Evolutionary conservation across 1,139 yeast species (phyloP).

Genomic region (Meyerozyma guilliermondii): DNA sequence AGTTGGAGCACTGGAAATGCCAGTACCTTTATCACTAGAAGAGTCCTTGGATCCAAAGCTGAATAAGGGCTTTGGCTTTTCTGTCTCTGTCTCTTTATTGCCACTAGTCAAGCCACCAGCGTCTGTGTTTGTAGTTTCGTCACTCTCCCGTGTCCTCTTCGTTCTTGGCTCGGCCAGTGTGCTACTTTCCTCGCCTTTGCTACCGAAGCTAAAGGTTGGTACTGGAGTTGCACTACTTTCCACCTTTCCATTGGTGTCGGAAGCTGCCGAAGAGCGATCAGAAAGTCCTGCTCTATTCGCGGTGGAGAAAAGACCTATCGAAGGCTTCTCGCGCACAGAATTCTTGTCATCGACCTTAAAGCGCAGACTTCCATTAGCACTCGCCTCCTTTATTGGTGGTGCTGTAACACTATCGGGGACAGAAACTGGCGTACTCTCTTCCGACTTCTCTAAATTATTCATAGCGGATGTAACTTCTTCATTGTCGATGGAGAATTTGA

Average conservation of each 20-base stretch:
- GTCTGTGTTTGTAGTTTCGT: background rate
- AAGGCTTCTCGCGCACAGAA: background rate
- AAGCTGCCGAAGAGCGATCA: no score
- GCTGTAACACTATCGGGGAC: background rate
- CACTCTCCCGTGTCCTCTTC: background rate
- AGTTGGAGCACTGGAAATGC: background rate
- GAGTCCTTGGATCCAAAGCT: constrained; percentile 7
- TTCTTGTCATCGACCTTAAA: background rate
- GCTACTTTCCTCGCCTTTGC: constrained; percentile 1
- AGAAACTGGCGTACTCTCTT: constrained; percentile 4
- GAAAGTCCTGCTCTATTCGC: background rate
- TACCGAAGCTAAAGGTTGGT: constrained; percentile 6
- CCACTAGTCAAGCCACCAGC: background rate
- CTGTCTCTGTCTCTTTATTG: background rate
- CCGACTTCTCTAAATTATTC: constrained; percentile 15
- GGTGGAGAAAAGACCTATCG: background rate
- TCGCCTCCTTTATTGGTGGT: background rate
- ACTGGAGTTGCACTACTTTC: background rate
- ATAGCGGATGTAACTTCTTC: constrained; percentile 21
- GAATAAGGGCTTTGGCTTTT: constrained; percentile 4
- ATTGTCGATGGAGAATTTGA: constrained; percentile 29
- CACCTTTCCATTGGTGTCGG: background rate
- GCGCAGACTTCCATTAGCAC: background rate
- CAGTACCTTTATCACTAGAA: background rate
- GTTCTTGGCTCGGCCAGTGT: background rate